Evolutionary conservation across 1,284 basidiomycete genomes (phyloP).

Genomic region (Agaricales sp.): DNA sequence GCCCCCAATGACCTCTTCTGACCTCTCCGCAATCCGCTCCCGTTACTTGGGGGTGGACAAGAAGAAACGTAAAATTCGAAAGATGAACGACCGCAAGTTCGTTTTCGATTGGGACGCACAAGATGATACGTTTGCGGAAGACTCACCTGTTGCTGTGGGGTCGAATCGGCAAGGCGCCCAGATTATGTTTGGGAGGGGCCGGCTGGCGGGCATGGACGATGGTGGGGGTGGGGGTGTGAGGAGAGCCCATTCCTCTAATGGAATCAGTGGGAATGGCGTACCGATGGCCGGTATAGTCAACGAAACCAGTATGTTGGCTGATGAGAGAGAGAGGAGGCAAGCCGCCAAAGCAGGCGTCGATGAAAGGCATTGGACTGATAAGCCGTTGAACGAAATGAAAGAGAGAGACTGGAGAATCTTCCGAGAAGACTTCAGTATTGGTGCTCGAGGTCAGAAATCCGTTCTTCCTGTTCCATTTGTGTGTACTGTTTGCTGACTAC

Average conservation of each 20-base stretch:
- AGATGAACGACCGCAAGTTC: slow-evolving; percentile 92
- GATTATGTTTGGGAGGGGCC: slow-evolving; percentile 79
- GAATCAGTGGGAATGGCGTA: slow-evolving; percentile 9
- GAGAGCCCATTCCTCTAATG: neutral
- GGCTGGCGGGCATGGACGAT: slow-evolving; percentile 81
- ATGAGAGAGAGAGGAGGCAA: slow-evolving; percentile 71
- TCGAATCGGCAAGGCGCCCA: slow-evolving; percentile 68
- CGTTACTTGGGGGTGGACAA: slow-evolving; percentile 87
- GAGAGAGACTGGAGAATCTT: slow-evolving; percentile 99
- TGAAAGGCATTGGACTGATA: slow-evolving; percentile 97
- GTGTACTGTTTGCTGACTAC: slow-evolving; percentile 7
- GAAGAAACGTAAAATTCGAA: slow-evolving; percentile 89
- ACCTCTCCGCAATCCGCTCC: slow-evolving; percentile 71
- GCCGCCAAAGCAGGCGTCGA: slow-evolving; percentile 79
- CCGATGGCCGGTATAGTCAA: slow-evolving; percentile 23
- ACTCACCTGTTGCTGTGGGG: slow-evolving; percentile 53
- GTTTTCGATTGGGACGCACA: slow-evolving; percentile 98
- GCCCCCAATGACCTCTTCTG: slow-evolving; percentile 68
- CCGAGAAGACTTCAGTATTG: slow-evolving; percentile 95
- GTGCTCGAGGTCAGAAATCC: slow-evolving; percentile 59
- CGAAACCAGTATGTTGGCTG: slow-evolving; percentile 50
- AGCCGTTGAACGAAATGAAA: slow-evolving; percentile 87
- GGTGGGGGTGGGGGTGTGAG: slow-evolving; percentile 33
- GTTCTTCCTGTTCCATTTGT: slow-evolving; percentile 2
- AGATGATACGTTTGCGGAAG: slow-evolving; percentile 78